Evolutionary conservation across 164 flowering plant genomes (phyloP), one percentile per base, ranked within the genome.

Genomic region (Annona cherimola): DNA sequence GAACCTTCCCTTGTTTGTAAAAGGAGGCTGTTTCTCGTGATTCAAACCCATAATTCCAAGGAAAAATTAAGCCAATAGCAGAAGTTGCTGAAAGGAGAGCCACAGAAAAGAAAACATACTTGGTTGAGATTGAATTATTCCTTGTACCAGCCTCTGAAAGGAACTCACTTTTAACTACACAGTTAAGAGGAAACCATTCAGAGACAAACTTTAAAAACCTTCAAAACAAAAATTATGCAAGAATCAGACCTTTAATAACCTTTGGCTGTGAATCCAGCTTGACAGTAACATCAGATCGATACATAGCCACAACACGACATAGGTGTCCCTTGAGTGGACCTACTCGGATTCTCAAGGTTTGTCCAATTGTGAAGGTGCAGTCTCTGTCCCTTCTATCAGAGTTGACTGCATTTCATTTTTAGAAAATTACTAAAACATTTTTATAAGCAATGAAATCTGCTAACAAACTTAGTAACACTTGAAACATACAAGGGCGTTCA

Each of bases 271-370:
- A 93, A 83, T 88, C 92, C 71, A 96, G 86, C 86, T 93, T 96
- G 76, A 96, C 98, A 1, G 96, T 93, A 68, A 92, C 79, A 77
- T 93, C 96, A 71, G 89, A 81, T 59, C 83, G 83, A 42, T 88
- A 89, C 61, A 93, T 43, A 42, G 94, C 98, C 63, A 93, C 55
- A 61, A 93, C 97, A 59, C 93, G 90, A 71, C 99, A 93, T 62
- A 88, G 87, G 74, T 89, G 86, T 8, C 99, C 99, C 81, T 96
- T 96, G 45, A 93, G 73, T 45, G 97, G 95, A 67, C 98, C 99
- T 46, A 90, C 82, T 66, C 90, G 86, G 63, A 96, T 96, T 80
- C 98, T 84, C 81, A 93, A 74, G 4, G 89, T 81, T 77, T 96
- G 99, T 45, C 99, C 99, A 76, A 92, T 78, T 45, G 92, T 85